Percentiles rank a stretch among this genome's conserved stretches.
Conservation (phyloP, 208 protist genomes). For the Dictyostelium gargantuum region DNA sequence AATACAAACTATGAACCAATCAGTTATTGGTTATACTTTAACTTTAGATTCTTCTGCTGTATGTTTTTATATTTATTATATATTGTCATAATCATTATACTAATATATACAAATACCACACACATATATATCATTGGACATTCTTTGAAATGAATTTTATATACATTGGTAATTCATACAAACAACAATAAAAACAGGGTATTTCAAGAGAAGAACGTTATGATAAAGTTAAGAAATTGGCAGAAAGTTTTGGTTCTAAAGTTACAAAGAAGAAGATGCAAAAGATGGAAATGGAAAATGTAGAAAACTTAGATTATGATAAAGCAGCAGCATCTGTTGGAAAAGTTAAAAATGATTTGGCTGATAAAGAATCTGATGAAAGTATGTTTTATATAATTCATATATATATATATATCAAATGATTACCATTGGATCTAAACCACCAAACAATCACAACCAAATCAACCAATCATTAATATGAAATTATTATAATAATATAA, state of each 20-base stretch:
- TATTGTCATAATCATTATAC: neutral
- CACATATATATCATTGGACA: too few species aligned
- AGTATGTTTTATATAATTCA: neutral
- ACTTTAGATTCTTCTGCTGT: neutral
- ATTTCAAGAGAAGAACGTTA: neutral
- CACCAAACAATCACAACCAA: too few species aligned
- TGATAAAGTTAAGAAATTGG: slow-evolving; percentile 14
- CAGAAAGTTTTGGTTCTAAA: slow-evolving; percentile 40
- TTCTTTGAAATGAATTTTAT: too few species aligned
- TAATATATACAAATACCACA: neutral
- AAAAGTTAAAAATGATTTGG: neutral
- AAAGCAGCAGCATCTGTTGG: neutral
- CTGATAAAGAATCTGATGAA: neutral
- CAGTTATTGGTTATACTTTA: slow-evolving; percentile 6
- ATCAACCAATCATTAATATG: too few species aligned
- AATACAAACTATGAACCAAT: slow-evolving; percentile 5
- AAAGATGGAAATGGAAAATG: slow-evolving; percentile 38
- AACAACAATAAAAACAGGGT: too few species aligned
- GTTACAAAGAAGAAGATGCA: slow-evolving; percentile 61
- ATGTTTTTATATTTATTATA: neutral
- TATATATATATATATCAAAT: neutral
- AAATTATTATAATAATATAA: neutral
- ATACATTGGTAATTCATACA: too few species aligned
- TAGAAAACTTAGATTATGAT: slow-evolving; percentile 3
- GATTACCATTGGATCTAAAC: too few species aligned